A percentile compares a stretch with the other conserved stretches of the same genome.
phyloP scores from a whole-genome alignment of 2,329 filamentous ascomycete species.

The Aspergillus felis region DNA sequence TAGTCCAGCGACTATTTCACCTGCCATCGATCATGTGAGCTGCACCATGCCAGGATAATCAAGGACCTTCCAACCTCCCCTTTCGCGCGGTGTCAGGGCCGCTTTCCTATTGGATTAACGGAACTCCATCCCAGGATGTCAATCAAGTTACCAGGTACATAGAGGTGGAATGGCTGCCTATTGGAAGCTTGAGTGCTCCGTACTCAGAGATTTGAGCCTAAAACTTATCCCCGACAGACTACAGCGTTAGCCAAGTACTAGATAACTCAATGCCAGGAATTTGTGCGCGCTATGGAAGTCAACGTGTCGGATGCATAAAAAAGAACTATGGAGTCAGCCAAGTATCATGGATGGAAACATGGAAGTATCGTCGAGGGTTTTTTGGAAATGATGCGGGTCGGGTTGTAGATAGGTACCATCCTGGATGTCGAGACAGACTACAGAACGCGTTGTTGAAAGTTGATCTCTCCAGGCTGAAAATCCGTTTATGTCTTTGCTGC shows the following conservation, averaged over 20 bases:
- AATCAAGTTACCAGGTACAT: not conserved
- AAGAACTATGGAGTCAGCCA: not conserved
- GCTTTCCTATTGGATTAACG: slow-evolving; percentile 10
- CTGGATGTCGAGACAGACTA: not conserved
- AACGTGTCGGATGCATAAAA: not conserved
- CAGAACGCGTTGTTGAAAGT: too few species aligned
- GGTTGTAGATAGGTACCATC: not conserved
- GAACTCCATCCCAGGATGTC: slow-evolving; percentile 5
- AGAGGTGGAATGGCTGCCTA: not conserved
- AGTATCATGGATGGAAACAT: not conserved
- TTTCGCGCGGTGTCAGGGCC: slow-evolving; percentile 10
- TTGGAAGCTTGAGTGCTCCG: not conserved
- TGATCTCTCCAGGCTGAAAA: not conserved
- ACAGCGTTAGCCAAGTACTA: not conserved
- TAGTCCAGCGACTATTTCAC: not conserved
- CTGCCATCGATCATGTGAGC: slow-evolving; percentile 13
- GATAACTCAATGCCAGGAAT: not conserved
- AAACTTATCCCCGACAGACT: not conserved
- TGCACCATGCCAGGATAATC: slow-evolving; percentile 19
- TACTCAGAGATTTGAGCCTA: not conserved
- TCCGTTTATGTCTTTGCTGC: not conserved
- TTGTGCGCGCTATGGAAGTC: not conserved
- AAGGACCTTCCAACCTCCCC: slow-evolving; percentile 5
- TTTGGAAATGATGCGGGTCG: not conserved
- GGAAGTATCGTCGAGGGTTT: not conserved